Conservation (phyloP, 2,329 filamentous ascomycete species). For the Aureobasidium sp. region DNA sequence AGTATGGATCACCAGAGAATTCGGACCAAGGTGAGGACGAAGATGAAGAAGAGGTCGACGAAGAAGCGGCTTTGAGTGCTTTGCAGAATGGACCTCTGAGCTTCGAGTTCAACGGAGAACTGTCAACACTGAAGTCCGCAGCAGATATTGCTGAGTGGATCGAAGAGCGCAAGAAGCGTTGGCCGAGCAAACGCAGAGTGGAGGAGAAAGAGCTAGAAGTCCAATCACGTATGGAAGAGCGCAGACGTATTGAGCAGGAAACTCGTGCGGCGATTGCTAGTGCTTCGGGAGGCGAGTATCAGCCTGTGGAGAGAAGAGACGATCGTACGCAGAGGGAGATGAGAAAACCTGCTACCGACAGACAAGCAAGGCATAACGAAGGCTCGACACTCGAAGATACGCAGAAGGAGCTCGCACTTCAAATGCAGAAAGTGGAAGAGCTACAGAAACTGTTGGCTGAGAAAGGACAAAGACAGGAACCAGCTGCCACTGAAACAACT, state of each 20-base stretch:
- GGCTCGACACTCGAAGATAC: slow-evolving; percentile 13
- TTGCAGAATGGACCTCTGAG: slow-evolving; percentile 24
- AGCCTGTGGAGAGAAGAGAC: background rate
- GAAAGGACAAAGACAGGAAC: background rate
- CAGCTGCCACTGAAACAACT: background rate
- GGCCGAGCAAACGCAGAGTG: slow-evolving; percentile 66
- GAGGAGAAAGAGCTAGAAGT: slow-evolving; percentile 41
- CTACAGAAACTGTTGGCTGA: slow-evolving; percentile 24
- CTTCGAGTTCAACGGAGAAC: slow-evolving; percentile 50
- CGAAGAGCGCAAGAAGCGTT: slow-evolving; percentile 69
- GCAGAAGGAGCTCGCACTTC: slow-evolving; percentile 14
- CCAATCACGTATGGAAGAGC: slow-evolving; percentile 17
- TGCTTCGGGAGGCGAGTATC: slow-evolving; percentile 7
- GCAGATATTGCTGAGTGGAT: slow-evolving; percentile 74
- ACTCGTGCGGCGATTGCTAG: slow-evolving; percentile 7
- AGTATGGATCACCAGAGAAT: slow-evolving; percentile 14
- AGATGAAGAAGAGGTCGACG: slow-evolving; percentile 61
- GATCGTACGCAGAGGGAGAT: background rate
- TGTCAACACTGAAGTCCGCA: slow-evolving; percentile 43
- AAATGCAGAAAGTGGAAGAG: slow-evolving; percentile 22
- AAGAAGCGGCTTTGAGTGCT: slow-evolving; percentile 45
- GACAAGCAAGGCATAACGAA: background rate
- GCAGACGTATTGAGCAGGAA: slow-evolving; percentile 22
- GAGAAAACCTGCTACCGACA: background rate
- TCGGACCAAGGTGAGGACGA: slow-evolving; percentile 21